phyloP scores from a whole-genome alignment of 768 basidiomycete species.

The Lentinula aciculospora region DNA sequence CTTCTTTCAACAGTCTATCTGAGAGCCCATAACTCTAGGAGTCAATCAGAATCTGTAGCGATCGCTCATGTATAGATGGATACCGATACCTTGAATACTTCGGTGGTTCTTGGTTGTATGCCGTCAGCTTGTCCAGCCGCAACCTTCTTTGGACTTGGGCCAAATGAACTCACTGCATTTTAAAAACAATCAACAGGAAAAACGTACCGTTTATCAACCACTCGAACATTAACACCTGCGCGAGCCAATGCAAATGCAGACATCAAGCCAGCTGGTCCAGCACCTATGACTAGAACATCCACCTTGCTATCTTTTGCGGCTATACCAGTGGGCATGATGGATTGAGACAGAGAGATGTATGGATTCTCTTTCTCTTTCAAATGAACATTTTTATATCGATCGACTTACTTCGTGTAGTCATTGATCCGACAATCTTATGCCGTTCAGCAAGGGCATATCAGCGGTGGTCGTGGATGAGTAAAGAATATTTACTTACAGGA shows the following conservation, averaged over 20 bases:
- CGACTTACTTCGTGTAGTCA: background rate
- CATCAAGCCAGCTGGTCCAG: slow-evolving; percentile 51
- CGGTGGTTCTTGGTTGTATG: slow-evolving; percentile 49
- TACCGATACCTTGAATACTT: slow-evolving; percentile 50
- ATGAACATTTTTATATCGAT: background rate
- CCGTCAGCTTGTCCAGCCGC: slow-evolving; percentile 56
- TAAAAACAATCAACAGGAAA: background rate
- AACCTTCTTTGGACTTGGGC: slow-evolving; percentile 38
- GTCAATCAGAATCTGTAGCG: background rate
- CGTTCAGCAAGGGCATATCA: background rate
- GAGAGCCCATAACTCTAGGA: slow-evolving; percentile 72
- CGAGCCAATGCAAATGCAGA: slow-evolving; percentile 56
- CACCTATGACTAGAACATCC: slow-evolving; percentile 4
- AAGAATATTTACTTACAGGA: background rate
- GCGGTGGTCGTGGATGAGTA: background rate
- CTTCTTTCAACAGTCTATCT: slow-evolving; percentile 56
- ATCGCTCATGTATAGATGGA: background rate
- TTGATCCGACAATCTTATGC: background rate
- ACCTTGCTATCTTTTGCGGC: background rate
- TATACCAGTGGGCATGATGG: background rate
- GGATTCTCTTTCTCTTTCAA: background rate
- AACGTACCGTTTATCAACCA: slow-evolving; percentile 54
- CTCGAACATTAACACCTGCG: slow-evolving; percentile 52
- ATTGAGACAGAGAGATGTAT: background rate
- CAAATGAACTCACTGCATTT: background rate